These are phyloP conservation scores for Medicago arabica DNA, from an alignment of 306 rosid genomes.

Conservation along the genomic window DNA sequence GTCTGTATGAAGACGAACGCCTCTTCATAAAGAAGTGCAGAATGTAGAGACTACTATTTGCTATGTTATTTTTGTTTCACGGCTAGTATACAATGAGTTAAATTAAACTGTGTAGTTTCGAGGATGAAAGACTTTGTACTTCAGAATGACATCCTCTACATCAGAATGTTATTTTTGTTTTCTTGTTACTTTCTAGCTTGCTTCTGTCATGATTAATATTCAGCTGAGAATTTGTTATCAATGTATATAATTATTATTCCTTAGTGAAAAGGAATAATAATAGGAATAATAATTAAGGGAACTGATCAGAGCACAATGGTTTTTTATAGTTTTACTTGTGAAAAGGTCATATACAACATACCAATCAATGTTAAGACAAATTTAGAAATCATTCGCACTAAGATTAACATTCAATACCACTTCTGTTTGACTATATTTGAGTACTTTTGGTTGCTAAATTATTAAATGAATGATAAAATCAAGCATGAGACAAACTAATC, in stretches of 20 bases:
- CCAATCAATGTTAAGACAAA: slow-evolving; percentile 22
- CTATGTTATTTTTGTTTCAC: background rate
- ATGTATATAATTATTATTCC: too few species aligned
- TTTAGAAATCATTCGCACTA: slow-evolving; percentile 23
- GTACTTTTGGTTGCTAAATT: too few species aligned
- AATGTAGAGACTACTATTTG: background rate
- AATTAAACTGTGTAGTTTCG: too few species aligned
- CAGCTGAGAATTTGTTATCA: too few species aligned
- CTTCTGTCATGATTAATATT: too few species aligned
- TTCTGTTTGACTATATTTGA: background rate
- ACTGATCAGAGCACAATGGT: background rate
- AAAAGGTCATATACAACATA: slow-evolving; percentile 25
- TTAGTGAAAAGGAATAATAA: too few species aligned
- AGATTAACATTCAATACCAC: slow-evolving; percentile 16
- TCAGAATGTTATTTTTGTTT: too few species aligned
- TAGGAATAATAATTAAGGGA: too few species aligned
- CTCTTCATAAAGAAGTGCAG: background rate
- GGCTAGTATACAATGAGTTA: too few species aligned
- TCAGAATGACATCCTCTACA: too few species aligned
- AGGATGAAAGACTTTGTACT: too few species aligned
- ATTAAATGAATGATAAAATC: background rate
- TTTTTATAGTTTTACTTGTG: background rate
- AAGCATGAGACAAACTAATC: background rate
- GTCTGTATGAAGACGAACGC: background rate
- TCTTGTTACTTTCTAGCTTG: too few species aligned